Percentiles rank a stretch among this genome's conserved stretches.
Evolutionary conservation across 2,329 filamentous ascomycete species (phyloP).

Genomic region (Graphium sp.): DNA sequence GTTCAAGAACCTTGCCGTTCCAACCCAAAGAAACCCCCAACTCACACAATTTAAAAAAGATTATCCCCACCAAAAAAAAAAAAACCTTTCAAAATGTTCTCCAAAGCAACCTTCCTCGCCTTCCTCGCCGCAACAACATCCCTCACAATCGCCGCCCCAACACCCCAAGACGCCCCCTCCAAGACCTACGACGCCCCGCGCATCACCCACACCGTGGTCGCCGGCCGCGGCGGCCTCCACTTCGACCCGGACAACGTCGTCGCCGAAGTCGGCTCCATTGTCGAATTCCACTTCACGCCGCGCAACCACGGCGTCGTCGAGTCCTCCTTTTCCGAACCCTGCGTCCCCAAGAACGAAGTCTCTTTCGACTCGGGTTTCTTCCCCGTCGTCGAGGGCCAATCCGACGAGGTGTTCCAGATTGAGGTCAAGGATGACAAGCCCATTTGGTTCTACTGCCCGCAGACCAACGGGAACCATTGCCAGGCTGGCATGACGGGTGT

Average conservation of each 20-base stretch:
- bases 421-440: constrained; percentile 24
- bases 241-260: constrained; percentile 33
- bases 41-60: too few relatives aligned
- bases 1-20: neutral
- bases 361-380: constrained; percentile 29
- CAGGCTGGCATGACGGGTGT: constrained; percentile 29
- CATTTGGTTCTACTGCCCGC: constrained; percentile 48
- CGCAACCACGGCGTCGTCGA: constrained; percentile 30
- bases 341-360: constrained; percentile 18
- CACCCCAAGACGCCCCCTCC: constrained; percentile 11
- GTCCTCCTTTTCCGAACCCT: constrained; percentile 23
- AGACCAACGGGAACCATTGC: constrained; percentile 20
- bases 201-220: constrained; percentile 27
- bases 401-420: constrained; percentile 7
- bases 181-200: constrained; percentile 17
- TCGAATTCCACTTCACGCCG: constrained; percentile 39
- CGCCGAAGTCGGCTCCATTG: constrained; percentile 27
- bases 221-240: constrained; percentile 22
- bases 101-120: constrained; percentile 12
- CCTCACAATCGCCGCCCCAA: constrained; percentile 14
- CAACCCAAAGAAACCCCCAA: too few relatives aligned
- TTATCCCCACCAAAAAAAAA: neutral
- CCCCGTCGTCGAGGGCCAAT: constrained; percentile 11
- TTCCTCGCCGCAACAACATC: constrained; percentile 12
- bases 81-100: constrained; percentile 13